Base-by-base conservation (phyloP, 305 asterid species). In the Fraxinus albicans region DNA sequence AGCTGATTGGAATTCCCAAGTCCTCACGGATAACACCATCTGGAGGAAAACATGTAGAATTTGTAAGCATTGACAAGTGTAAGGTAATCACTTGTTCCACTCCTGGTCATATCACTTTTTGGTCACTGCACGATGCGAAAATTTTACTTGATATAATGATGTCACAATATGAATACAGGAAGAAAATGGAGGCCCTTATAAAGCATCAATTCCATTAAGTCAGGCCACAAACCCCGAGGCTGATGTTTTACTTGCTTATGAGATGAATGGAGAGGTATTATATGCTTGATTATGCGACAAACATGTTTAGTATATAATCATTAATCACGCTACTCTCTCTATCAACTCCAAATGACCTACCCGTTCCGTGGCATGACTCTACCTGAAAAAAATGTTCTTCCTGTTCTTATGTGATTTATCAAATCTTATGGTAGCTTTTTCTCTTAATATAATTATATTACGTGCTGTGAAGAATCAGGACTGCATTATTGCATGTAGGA, bases 171-270 rank as follows among this genome's bases (percentile, higher is more conserved):
- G 76, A 67, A 81, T 50, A 35, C 86, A 96, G 98, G 99, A 96
- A 90, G 99, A 96, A 86, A 92, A 91, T 74, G 98, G 98, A 80
- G 98, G 99, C 73, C 98, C 99, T 34, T 96, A 94, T 84, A 94
- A 91, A 88, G 98, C 97, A 40, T 96, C 98, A 74, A 91, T 96
- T 86, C 97, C 97, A 74, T 80, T 96, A 83, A 88, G 84, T 86
- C 98, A 93, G 80, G 99, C 99, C 81, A 93, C 98, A 82, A 90
- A 91, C 81, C 98, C 99, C 3, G 96, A 86, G 86, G 93, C 97
- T 89, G 98, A 96, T 89, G 97, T 96, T 89, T 87, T 96, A 77
- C 89, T 96, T 12, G 98, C 99, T 83, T 96, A 96, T 87, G 99
- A 96, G 90, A 96, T 96, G 98, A 96, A 96, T 72, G 98, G 98